phyloP scores from a whole-genome alignment of 306 rosid genomes.

The Trifolium fragiferum region DNA sequence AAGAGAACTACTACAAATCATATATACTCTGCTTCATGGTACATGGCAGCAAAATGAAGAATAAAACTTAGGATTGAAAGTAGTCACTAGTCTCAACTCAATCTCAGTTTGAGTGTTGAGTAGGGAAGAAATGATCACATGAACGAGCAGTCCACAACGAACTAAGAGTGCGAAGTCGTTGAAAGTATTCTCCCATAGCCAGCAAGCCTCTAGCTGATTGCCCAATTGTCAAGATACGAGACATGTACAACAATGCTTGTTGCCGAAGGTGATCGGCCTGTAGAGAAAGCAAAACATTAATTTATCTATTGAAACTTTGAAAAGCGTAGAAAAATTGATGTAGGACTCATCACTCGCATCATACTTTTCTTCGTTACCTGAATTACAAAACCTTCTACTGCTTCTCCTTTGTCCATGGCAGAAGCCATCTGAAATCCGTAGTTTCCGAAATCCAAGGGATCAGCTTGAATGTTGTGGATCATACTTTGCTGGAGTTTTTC shows the following conservation, averaged over 20 bases:
- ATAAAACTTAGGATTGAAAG: conserved; percentile 12
- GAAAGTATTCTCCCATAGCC: conserved; percentile 77
- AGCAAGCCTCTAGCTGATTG: conserved; percentile 76
- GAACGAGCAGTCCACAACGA: conserved; percentile 72
- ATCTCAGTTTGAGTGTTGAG: conserved; percentile 28
- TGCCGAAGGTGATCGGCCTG: conserved; percentile 91
- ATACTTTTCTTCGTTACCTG: conserved; percentile 56
- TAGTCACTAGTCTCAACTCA: no score
- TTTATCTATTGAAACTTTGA: background rate
- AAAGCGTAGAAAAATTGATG: background rate
- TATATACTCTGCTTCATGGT: background rate
- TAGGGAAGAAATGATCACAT: conserved; percentile 35
- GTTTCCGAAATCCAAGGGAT: conserved; percentile 48
- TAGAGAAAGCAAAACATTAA: conserved; percentile 4
- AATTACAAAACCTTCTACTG: conserved; percentile 67
- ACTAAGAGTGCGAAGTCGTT: conserved; percentile 75
- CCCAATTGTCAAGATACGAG: conserved; percentile 53
- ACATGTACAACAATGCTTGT: conserved; percentile 72
- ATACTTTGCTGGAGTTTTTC: conserved; percentile 80
- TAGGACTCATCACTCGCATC: background rate
- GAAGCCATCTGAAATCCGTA: conserved; percentile 60
- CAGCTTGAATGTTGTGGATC: conserved; percentile 54
- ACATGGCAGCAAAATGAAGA: background rate
- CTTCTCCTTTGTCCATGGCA: conserved; percentile 69
- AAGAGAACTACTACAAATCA: background rate